These are phyloP conservation scores for Aspergillus calidoustus DNA, from an alignment of 2,329 filamentous ascomycete genomes.

Conservation along the genomic window DNA sequence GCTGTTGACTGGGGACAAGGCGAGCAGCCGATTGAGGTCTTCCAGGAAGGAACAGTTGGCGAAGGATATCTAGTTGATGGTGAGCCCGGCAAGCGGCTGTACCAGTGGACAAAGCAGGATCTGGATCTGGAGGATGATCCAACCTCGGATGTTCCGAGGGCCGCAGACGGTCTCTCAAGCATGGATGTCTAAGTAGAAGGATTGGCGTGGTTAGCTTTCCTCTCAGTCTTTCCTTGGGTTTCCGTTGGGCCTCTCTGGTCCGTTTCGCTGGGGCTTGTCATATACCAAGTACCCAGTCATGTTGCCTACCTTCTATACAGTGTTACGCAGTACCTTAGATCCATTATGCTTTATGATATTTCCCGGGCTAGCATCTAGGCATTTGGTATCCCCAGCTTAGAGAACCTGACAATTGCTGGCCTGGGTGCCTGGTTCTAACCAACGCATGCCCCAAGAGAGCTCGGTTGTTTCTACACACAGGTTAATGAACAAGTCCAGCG, in stretches of 20 bases:
- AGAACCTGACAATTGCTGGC: neutral
- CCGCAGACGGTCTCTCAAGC: neutral
- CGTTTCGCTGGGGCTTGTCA: neutral
- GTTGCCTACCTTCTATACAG: neutral
- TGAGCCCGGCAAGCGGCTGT: constrained; percentile 3
- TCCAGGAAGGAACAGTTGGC: constrained; percentile 1
- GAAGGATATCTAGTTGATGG: neutral
- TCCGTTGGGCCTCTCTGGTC: neutral
- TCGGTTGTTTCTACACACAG: neutral
- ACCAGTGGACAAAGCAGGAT: neutral
- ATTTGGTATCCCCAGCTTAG: neutral
- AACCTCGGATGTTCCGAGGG: neutral
- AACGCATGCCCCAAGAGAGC: neutral
- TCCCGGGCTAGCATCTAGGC: neutral
- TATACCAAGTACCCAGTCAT: neutral
- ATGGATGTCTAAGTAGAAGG: neutral
- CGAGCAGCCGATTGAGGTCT: neutral
- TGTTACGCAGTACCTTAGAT: neutral
- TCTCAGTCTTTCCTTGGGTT: constrained; percentile 1
- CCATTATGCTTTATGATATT: neutral
- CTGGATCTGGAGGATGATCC: constrained; percentile 6
- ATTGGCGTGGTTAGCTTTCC: neutral
- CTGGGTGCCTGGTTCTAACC: neutral
- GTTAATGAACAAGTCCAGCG: neutral
- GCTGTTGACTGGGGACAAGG: neutral